These are phyloP conservation scores for Pulveroboletus frians DNA, from an alignment of 768 basidiomycete genomes.

Conservation along the genomic window DNA sequence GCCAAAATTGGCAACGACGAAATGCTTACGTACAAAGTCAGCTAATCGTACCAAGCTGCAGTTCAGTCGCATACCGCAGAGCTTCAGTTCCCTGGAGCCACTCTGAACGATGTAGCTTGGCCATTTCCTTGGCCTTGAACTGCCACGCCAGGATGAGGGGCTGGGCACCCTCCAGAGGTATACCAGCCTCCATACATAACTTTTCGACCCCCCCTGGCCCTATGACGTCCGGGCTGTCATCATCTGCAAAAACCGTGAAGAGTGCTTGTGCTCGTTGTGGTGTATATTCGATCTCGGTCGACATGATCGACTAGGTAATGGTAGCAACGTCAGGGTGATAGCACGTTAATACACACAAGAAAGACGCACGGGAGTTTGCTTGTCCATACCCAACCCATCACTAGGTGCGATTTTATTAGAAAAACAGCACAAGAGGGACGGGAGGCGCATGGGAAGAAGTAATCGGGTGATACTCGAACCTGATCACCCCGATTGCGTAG, in stretches of 20 bases:
- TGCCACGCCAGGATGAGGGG: constrained; percentile 78
- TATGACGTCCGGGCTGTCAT: constrained; percentile 45
- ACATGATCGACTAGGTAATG: constrained; percentile 2
- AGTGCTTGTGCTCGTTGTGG: constrained; percentile 46
- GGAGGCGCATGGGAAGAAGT: constrained; percentile 52
- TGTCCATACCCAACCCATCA: constrained; percentile 38
- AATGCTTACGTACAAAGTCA: constrained; percentile 34
- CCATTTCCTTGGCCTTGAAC: constrained; percentile 65
- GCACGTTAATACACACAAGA: neutral
- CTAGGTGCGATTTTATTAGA: constrained; percentile 51
- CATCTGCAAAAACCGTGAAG: constrained; percentile 62
- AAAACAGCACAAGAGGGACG: constrained; percentile 58
- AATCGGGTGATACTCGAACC: constrained; percentile 22
- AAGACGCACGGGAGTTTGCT: constrained; percentile 28
- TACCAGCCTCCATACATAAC: constrained; percentile 64
- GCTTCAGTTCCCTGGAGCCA: constrained; percentile 57
- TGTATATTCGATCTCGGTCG: constrained; percentile 39
- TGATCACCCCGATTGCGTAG: constrained; percentile 19
- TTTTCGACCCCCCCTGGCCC: constrained; percentile 68
- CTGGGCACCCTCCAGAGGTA: constrained; percentile 67
- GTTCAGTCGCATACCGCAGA: constrained; percentile 36
- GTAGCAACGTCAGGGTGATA: neutral
- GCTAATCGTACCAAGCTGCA: neutral
- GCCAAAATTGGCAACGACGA: constrained; percentile 47
- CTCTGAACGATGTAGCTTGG: constrained; percentile 59